Conservation (phyloP, 805 yeast genomes). For the Lachancea kluyveri region DNA sequence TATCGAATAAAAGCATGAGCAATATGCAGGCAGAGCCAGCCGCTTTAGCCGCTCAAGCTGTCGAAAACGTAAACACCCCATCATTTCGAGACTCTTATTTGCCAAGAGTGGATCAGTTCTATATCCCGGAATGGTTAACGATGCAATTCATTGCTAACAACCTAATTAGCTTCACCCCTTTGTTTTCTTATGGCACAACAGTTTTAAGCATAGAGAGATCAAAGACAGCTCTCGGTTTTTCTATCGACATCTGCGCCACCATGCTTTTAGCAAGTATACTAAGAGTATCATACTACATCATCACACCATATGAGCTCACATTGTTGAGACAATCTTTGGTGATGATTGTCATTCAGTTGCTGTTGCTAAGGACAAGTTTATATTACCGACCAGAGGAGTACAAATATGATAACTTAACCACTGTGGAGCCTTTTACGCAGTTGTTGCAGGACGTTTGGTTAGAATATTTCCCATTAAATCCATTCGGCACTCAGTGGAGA, state of each 20-base stretch:
- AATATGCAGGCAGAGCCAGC: too few species aligned
- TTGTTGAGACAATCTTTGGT: slow-evolving; percentile 70
- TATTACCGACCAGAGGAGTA: slow-evolving; percentile 45
- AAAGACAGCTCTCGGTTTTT: slow-evolving; percentile 70
- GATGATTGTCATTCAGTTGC: slow-evolving; percentile 76
- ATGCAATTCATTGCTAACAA: slow-evolving; percentile 55
- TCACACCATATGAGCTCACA: slow-evolving; percentile 77
- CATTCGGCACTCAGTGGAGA: slow-evolving; percentile 27
- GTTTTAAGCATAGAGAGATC: slow-evolving; percentile 58
- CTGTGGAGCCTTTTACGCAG: slow-evolving; percentile 27
- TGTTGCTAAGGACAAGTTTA: slow-evolving; percentile 59
- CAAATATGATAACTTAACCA: slow-evolving; percentile 33
- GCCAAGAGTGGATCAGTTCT: slow-evolving; percentile 38
- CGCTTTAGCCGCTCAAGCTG: too few species aligned
- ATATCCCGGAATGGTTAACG: slow-evolving; percentile 44
- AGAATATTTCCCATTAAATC: slow-evolving; percentile 26
- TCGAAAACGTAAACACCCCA: too few species aligned
- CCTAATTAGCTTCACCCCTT: slow-evolving; percentile 73
- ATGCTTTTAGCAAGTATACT: slow-evolving; percentile 75
- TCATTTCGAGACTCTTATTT: slow-evolving; percentile 28
- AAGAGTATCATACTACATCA: slow-evolving; percentile 69
- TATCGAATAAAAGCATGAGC: too few species aligned
- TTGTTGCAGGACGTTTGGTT: slow-evolving; percentile 29
- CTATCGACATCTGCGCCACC: slow-evolving; percentile 88
- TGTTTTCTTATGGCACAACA: slow-evolving; percentile 83